Conservation (phyloP, 2,329 filamentous ascomycete genomes). For the Beauveria caledonica region DNA sequence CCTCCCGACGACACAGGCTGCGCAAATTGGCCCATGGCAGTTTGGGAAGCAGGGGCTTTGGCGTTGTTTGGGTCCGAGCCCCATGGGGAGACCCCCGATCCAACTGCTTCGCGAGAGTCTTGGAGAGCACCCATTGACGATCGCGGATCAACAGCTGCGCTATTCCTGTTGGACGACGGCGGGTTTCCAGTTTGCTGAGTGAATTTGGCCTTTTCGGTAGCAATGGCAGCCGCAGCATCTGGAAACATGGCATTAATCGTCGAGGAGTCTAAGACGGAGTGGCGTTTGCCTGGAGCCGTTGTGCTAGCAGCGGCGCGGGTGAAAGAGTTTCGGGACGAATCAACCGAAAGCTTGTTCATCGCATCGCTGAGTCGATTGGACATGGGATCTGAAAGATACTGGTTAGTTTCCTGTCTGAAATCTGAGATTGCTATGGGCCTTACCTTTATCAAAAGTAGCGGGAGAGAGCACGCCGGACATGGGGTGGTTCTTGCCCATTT, state of each 20-base stretch:
- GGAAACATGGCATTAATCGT: conserved; percentile 99
- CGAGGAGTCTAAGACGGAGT: conserved; percentile 85
- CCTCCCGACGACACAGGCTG: conserved; percentile 67
- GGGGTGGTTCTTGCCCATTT: conserved; percentile 97
- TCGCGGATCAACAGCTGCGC: conserved; percentile 68
- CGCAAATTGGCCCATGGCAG: conserved; percentile 90
- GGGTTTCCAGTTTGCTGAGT: conserved; percentile 89
- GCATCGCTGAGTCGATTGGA: conserved; percentile 91
- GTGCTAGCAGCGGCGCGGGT: conserved; percentile 70
- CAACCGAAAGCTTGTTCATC: conserved; percentile 89
- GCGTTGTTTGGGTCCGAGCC: conserved; percentile 46
- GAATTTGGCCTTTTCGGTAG: conserved; percentile 95
- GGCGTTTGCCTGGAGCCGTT: conserved; percentile 69
- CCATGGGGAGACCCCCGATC: conserved; percentile 62
- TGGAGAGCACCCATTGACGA: conserved; percentile 58
- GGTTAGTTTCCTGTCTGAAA: conserved; percentile 13
- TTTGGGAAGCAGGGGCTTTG: conserved; percentile 70
- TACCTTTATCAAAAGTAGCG: conserved; percentile 94
- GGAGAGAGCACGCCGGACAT: conserved; percentile 94
- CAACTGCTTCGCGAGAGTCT: conserved; percentile 23
- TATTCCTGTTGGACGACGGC: conserved; percentile 89
- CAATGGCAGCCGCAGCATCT: conserved; percentile 95
- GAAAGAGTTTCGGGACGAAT: conserved; percentile 79
- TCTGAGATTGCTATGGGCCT: neutral
- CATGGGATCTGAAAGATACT: conserved; percentile 72